Evolutionary conservation across 768 basidiomycete genomes (phyloP), one percentile per base, ranked within the genome.

Genomic region (Panus rudis): DNA sequence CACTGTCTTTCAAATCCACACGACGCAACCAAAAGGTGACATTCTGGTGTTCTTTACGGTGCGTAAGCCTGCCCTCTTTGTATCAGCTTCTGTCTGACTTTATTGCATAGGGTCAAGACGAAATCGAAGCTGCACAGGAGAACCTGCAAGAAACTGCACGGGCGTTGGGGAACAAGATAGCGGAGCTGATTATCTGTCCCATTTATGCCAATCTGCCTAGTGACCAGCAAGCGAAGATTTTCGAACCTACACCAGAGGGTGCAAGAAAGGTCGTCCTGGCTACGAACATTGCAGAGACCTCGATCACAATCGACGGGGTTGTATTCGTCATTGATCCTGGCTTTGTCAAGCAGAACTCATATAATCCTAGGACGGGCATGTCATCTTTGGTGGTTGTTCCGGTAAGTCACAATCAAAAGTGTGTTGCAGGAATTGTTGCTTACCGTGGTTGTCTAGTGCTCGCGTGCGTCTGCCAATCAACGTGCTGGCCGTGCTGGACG

Each of bases 301-400:
- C 91, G 5, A 99, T 99, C 60, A 99, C 96, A 6, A 99, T 99
- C 52, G 96, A 98, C 42, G 96, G 96, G 22, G 96, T 99, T 5
- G 94, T 98, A 2, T 99, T 96, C 61, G 96, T 99, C 30, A 98
- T 99, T 51, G 96, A 99, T 61, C 96, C 96, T 3, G 96, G 96
- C 11, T 97, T 98, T 56, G 94, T 98, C 53, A 99, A 99, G 70
- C 96, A 99, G 60, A 98, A 99, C 62, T 86, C 92, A 30, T 99
- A 96, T 61, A 99, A 99, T 63, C 96, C 96, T 2, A 76, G 93
- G 56, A 96, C 96, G 33, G 94, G 96, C 12, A 99, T 99, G 96
- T 92, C 91, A 8, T 94, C 92, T 1, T 71, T 99, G 12, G 80
- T 92, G 12, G 92, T 99, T 25, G 93, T 97, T 40, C 96, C 96